phyloP scores from a whole-genome alignment of 441 rosid genomes.

The Populus hybrid region DNA sequence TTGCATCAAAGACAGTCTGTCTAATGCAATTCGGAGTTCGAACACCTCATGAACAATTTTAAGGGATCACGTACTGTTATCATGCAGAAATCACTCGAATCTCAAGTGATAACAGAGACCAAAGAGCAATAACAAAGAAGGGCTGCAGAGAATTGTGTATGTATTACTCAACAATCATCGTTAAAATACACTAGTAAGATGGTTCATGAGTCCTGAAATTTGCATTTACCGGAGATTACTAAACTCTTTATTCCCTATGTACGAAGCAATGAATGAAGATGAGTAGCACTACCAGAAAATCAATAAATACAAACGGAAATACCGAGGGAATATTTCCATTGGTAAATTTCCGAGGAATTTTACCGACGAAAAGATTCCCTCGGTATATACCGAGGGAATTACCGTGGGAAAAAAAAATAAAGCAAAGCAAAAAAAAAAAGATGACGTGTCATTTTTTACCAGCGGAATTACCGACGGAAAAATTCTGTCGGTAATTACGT shows the following conservation, averaged over 20 bases:
- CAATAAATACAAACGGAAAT: no score
- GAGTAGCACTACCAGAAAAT: conserved; percentile 20
- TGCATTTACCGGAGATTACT: conserved; percentile 55
- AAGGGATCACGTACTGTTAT: not conserved
- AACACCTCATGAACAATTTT: conserved; percentile 46
- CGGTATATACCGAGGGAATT: no score
- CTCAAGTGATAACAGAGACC: not conserved
- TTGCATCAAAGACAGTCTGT: conserved; percentile 81
- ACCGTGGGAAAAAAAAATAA: no score
- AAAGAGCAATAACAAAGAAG: no score
- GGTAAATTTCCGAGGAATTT: no score
- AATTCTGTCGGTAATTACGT: no score
- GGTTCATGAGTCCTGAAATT: not conserved
- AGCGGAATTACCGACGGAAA: no score
- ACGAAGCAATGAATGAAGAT: conserved; percentile 68
- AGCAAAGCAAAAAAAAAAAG: no score
- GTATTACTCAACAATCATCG: not conserved
- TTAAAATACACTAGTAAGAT: not conserved
- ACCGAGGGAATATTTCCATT: no score
- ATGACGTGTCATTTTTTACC: no score
- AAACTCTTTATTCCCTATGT: conserved; percentile 43
- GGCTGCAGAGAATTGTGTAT: no score
- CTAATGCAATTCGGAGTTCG: conserved; percentile 88
- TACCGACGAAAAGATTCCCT: no score
- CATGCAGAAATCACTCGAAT: not conserved